Base-by-base conservation (phyloP, 2,329 filamentous ascomycete species). In the Arthrobotrys sphaeroides region DNA sequence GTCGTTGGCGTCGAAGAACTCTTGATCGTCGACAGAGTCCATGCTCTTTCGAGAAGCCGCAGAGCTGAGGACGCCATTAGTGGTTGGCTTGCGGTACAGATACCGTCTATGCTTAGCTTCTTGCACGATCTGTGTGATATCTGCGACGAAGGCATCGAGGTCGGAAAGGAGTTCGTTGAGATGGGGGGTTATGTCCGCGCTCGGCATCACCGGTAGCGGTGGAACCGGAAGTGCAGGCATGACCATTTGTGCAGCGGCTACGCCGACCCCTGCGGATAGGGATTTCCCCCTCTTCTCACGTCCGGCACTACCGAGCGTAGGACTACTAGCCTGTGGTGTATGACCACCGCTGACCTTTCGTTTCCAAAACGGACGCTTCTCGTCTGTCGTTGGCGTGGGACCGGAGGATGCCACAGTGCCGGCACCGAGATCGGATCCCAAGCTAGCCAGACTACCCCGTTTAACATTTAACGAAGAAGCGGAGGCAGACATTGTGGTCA, bases 321-420 rank as follows among this genome's bases (percentile, higher is more conserved):
- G 82, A 28, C 85, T 80, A 1, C 84, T 82, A 18, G 85, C 82
- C 13, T 55, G 12, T 16, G 80, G 72, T 16, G 84, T 84, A 42
- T 42, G 83, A 20, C 83, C 84, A 43, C 82, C 83, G 79, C 89
- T 94, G 0, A 90, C 85, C 83, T 96, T 97, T 53, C 94, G 89
- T 82, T 93, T 96, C 95, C 95, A 99, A 81, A 99, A 98, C 0
- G 92, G 86, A 73, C 89, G 87, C 81, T 86, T 92, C 64, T 93
- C 89, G 7, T 78, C 82, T n/a, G n/a, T n/a, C 81, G 79, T 6
- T 82, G 78, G 1, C 70, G 60, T 62, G 6, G 57, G 53, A 5
- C 59, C 66, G 2, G 31, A 28, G 16, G 31, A 33, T 13, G 42
- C 38, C 10, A 55, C 18, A 31, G 69, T 68, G 28, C 38, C 16